Evolutionary conservation across 2,329 filamentous ascomycete genomes (phyloP), one percentile per base, ranked within the genome.

Genomic region (Tolypocladium pustulatum): DNA sequence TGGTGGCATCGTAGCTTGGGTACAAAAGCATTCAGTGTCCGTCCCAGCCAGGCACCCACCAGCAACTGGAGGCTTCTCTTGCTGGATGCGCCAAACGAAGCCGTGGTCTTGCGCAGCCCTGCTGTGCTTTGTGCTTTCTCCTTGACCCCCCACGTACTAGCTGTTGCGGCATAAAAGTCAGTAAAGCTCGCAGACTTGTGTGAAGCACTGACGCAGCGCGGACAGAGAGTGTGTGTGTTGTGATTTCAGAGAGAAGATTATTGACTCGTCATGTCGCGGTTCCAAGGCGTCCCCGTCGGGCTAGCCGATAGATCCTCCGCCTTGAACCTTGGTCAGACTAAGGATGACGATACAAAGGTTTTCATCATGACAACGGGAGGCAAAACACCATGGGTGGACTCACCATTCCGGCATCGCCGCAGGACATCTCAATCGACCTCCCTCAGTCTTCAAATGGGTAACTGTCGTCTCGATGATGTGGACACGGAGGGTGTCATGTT

Each of bases 281-380:
- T 67, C 63, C 59, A 63, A 68, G 62, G 60, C 64, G 63, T 74
- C 73, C 61, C 64, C 66, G 69, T 64, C 56, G 57, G 63, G 62
- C 59, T 51, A 63, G 62, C 66, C 65, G 58, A 65, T 71, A 65
- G 65, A 60, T 75, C 72, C 55, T 74, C 61, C 65, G 62, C 62
- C 66, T 63, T 62, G 62, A 65, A 63, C 63, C 64, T 62, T 61
- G 69, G 73, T 95, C 86, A 82, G 91, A 80, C 90, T 95, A 95
- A 95, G 91, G 91, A 96, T 95, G 91, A 95, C 90, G 88, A 91
- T 92, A 91, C 81, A 76, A 82, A 76, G 73, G 73, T 79, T 91
- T 85, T 94, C 91, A 93, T 95, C 91, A 93, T 88, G 61, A 58
- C 57, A 59, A 55, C 55, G 30, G 25, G 40, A 25, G 12, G 34